Evolutionary conservation across 805 yeast species (phyloP).

Genomic region (Candida krabiensis): DNA sequence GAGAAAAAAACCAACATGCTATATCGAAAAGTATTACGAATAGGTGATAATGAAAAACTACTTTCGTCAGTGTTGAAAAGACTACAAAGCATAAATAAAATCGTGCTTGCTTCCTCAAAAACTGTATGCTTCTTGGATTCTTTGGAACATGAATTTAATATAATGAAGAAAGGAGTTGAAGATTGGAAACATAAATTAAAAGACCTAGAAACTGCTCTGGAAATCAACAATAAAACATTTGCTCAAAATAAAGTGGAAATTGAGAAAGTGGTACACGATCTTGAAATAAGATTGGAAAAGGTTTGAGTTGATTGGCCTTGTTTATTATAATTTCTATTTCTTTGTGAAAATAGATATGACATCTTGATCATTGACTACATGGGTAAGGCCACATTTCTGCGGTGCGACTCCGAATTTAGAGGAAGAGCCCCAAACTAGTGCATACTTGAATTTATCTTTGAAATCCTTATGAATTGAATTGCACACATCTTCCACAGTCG

Average conservation of each 20-base stretch:
- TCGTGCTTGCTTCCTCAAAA: slow-evolving; percentile 8
- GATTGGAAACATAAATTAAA: slow-evolving; percentile 26
- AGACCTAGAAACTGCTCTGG: slow-evolving; percentile 17
- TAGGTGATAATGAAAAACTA: slow-evolving; percentile 20
- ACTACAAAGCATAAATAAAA: slow-evolving; percentile 20
- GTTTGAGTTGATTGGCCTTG: too few species aligned
- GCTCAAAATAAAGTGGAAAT: slow-evolving; percentile 14
- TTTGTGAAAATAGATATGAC: slow-evolving; percentile 90
- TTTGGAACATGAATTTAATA: slow-evolving; percentile 16
- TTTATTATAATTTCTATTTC: too few species aligned
- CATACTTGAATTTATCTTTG: slow-evolving; percentile 89
- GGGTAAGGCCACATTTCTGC: slow-evolving; percentile 90
- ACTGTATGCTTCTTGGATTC: slow-evolving; percentile 14
- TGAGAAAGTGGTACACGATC: slow-evolving; percentile 9
- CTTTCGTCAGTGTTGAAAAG: slow-evolving; percentile 18
- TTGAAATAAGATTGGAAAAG: slow-evolving; percentile 9
- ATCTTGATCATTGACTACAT: slow-evolving; percentile 86
- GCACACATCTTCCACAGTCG: slow-evolving; percentile 84
- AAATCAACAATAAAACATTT: slow-evolving; percentile 9
- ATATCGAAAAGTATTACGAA: slow-evolving; percentile 17
- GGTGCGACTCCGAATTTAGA: slow-evolving; percentile 84
- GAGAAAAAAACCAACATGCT: slow-evolving; percentile 21
- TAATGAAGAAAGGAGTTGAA: slow-evolving; percentile 17
- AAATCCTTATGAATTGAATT: slow-evolving; percentile 90
- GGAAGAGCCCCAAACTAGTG: slow-evolving; percentile 94